Conservation (phyloP, 495 filamentous ascomycete genomes). For the Glutinoglossum americanum region DNA sequence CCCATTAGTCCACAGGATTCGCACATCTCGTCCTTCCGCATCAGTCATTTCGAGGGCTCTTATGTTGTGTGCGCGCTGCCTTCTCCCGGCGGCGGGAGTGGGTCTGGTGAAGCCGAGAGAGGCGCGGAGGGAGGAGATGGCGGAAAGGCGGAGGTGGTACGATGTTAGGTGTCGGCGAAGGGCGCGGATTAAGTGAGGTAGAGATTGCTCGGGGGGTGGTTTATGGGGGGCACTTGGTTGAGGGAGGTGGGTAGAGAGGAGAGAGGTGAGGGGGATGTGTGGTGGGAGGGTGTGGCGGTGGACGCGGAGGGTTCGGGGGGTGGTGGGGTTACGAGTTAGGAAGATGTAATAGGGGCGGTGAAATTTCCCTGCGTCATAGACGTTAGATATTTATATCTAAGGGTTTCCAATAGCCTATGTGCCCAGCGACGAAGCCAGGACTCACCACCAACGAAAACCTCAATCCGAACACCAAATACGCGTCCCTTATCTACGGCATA, state of each 20-base stretch:
- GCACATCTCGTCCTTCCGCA: background rate
- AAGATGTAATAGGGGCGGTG: slow-evolving; percentile 5
- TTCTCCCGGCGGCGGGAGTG: background rate
- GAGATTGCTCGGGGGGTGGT: background rate
- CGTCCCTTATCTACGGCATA: slow-evolving; percentile 3
- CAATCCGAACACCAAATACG: slow-evolving; percentile 6
- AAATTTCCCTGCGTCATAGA: slow-evolving; percentile 4
- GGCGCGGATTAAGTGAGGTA: slow-evolving; percentile 2
- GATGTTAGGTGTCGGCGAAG: slow-evolving; percentile 1
- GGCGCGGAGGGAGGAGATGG: background rate
- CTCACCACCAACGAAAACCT: slow-evolving; percentile 4
- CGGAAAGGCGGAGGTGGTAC: slow-evolving; percentile 1
- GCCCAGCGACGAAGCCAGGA: no score
- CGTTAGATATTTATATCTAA: no score
- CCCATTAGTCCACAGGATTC: slow-evolving; percentile 1
- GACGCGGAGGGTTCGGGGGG: background rate
- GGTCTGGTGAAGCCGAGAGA: background rate
- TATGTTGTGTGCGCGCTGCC: background rate
- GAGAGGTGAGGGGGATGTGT: slow-evolving; percentile 1
- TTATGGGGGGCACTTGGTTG: background rate
- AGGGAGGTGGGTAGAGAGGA: slow-evolving; percentile 1
- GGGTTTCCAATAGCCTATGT: no score
- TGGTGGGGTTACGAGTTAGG: slow-evolving; percentile 1
- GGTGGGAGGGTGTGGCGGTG: slow-evolving; percentile 6
- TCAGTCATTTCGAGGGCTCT: background rate